Base-by-base conservation (phyloP, 768 basidiomycete genomes). In the Mycena latifolia region DNA sequence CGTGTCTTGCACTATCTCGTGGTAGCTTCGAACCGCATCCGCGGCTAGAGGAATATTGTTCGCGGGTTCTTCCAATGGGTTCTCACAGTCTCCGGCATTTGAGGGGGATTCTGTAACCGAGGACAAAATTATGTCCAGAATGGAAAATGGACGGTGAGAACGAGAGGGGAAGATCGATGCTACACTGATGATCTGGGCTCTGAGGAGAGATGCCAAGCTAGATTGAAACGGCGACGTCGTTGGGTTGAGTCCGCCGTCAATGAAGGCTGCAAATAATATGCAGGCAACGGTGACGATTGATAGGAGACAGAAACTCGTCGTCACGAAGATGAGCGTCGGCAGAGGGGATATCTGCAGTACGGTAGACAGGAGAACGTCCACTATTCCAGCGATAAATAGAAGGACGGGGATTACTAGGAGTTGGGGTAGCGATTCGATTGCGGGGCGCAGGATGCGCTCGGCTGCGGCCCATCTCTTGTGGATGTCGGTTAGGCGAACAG, bases 381-480 rank as follows among this genome's bases (percentile, higher is more conserved):
- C 14, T 51, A 70, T 52, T 10, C 57, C 71, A 2, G 55, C 28
- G 5, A 70, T 22, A 39, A 72, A 72, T 1, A 72, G 63, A 17
- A 67, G 53, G 8, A 72, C 71, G 0, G 71, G 71, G 15, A 72
- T 7, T 3, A 72, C 59, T 0, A 72, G 55, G 0, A 67, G 31
- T 5, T 63, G 66, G 0, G 69, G 65, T 7, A 72, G 58, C 3
- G 46, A 41, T 55, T 72, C 69, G 12, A 70, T 61, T 3, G 55
- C 52, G 24, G 69, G 69, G 3, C 71, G 61, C 8, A 72, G 55
- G 5, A 70, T 28, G 0, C 29, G 25, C 14, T 69, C 55, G 3
- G 66, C 65, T 1, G 62, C 43, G 2, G 25, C 45, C 69, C 69
- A 72, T 18, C 71, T 33, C 7, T 27, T 60, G 14, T 63, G 61